Conservation (phyloP, 2,329 filamentous ascomycete genomes). For the Penicillium sp. region DNA sequence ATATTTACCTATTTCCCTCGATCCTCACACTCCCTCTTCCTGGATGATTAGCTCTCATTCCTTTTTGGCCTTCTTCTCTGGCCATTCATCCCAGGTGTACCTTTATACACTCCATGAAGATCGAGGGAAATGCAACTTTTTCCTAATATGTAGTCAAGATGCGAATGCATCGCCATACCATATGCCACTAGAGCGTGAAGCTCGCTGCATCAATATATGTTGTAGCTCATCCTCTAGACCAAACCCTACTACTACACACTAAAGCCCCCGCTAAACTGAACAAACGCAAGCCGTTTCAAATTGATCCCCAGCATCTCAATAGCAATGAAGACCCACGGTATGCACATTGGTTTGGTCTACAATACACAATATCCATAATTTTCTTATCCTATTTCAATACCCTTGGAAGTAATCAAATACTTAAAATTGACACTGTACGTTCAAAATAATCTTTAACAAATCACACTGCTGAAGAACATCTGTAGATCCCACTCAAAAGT, state of each 20-base stretch:
- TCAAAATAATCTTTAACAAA: too few relatives aligned
- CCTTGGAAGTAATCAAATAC: too few relatives aligned
- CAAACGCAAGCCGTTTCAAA: not conserved
- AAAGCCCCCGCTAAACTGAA: not conserved
- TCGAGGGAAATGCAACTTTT: not conserved
- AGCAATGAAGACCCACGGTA: not conserved
- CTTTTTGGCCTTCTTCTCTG: not conserved
- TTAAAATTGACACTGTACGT: too few relatives aligned
- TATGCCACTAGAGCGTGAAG: not conserved
- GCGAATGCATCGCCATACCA: not conserved
- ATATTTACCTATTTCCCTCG: constrained; percentile 10
- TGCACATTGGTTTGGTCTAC: not conserved
- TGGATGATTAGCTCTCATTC: not conserved
- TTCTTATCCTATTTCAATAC: not conserved
- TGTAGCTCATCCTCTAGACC: not conserved
- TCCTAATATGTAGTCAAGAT: not conserved
- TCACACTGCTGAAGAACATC: not conserved
- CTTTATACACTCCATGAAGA: not conserved
- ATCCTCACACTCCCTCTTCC: not conserved
- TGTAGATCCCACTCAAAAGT: not conserved
- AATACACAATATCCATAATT: not conserved
- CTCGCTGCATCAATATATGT: not conserved
- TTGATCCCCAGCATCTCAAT: not conserved
- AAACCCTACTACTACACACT: not conserved
- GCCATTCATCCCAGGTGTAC: not conserved